phyloP scores from a whole-genome alignment of 2,329 filamentous ascomycete species.

The Alternaria infectoria region DNA sequence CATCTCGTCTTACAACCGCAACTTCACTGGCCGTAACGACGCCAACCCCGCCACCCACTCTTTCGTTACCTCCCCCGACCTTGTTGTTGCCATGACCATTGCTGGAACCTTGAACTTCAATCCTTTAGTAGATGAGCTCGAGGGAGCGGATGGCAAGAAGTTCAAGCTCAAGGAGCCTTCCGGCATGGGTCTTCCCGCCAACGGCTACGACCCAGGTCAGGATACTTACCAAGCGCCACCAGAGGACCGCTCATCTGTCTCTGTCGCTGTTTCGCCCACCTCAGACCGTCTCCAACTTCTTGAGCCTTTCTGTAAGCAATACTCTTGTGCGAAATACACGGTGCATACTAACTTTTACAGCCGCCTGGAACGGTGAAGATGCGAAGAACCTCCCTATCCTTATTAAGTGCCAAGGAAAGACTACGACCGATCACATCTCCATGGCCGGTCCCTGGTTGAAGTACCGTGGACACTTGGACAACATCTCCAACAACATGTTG shows the following conservation, averaged over 20 bases:
- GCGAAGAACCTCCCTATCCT: slow-evolving; percentile 64
- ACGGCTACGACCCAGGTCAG: slow-evolving; percentile 87
- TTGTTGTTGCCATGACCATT: slow-evolving; percentile 85
- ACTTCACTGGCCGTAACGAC: slow-evolving; percentile 98
- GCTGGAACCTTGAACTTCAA: slow-evolving; percentile 91
- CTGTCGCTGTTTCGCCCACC: slow-evolving; percentile 82
- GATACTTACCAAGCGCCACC: slow-evolving; percentile 98
- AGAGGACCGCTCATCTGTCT: slow-evolving; percentile 72
- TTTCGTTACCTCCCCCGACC: slow-evolving; percentile 88
- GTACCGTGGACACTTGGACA: slow-evolving; percentile 98
- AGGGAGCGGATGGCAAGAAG: slow-evolving; percentile 95
- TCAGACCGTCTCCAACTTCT: slow-evolving; percentile 96
- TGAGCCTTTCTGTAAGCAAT: slow-evolving; percentile 69
- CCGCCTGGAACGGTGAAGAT: slow-evolving; percentile 91
- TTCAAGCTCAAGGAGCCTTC: slow-evolving; percentile 84
- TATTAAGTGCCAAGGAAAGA: slow-evolving; percentile 97
- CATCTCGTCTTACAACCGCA: slow-evolving; percentile 98
- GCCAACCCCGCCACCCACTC: slow-evolving; percentile 94
- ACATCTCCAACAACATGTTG: slow-evolving; percentile 99
- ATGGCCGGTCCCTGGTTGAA: slow-evolving; percentile 98
- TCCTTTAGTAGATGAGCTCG: slow-evolving; percentile 88
- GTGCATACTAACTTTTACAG: slow-evolving; percentile 62
- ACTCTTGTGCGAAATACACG: neutral
- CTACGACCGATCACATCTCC: slow-evolving; percentile 95
- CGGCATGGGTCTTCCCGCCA: slow-evolving; percentile 78